phyloP scores from a whole-genome alignment of 176 grass and related monocot species.

The Secale cereale region DNA sequence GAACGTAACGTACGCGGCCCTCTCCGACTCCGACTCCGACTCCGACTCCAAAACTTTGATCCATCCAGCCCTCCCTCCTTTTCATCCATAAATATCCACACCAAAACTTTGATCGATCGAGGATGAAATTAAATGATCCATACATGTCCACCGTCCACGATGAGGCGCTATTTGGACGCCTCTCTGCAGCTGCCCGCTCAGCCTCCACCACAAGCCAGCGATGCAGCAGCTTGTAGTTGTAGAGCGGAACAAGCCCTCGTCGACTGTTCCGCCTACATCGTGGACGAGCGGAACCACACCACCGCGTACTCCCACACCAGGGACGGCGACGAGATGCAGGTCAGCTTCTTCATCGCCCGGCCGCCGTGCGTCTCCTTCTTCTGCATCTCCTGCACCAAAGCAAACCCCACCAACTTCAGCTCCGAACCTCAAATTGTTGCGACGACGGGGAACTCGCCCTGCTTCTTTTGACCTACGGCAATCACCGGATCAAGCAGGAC shows the following conservation, averaged over 20 bases:
- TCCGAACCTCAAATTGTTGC: not conserved
- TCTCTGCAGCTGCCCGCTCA: not conserved
- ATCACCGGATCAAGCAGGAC: not conserved
- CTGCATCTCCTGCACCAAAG: not conserved
- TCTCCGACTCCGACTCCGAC: not conserved
- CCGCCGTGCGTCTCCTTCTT: not conserved
- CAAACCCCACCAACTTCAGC: not conserved
- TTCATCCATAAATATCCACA: not conserved
- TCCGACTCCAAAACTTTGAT: no score
- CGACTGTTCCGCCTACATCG: not conserved
- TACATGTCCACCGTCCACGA: no score
- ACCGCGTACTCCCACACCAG: not conserved
- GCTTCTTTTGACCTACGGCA: not conserved
- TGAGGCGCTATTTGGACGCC: not conserved
- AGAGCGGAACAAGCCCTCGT: not conserved
- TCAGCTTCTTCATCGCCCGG: not conserved
- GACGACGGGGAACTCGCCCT: not conserved
- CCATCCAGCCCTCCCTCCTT: no score
- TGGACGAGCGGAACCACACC: not conserved
- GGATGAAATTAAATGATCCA: not conserved
- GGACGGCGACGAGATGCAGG: not conserved
- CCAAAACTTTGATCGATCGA: not conserved
- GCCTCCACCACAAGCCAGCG: not conserved
- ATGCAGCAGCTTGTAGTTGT: no score
- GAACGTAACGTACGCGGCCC: no score